Percentiles rank a stretch among this genome's conserved stretches.
Evolutionary conservation across 2,329 filamentous ascomycete genomes (phyloP).

Genomic region (Colletotrichum kahawae): DNA sequence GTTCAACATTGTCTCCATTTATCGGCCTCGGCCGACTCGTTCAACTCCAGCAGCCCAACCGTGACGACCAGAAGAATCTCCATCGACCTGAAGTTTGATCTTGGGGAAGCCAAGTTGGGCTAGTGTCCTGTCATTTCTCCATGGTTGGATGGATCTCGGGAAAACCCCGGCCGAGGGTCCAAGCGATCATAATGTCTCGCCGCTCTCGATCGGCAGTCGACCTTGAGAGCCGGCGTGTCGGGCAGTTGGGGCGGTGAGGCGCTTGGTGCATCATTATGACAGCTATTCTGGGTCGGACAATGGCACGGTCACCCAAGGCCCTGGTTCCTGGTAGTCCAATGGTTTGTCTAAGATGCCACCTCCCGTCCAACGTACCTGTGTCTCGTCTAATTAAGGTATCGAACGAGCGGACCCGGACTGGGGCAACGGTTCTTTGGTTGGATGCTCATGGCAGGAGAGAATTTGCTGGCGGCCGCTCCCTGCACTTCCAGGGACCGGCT

Average conservation of each 20-base stretch:
- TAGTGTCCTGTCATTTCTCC: not conserved
- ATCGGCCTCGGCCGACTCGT: not conserved
- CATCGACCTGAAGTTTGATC: not conserved
- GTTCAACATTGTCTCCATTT: not conserved
- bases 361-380: not conserved
- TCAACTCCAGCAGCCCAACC: not conserved
- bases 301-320: not conserved
- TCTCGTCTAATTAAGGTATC: not conserved
- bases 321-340: slow-evolving; percentile 8
- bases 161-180: not conserved
- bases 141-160: not conserved
- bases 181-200: not conserved
- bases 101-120: not conserved
- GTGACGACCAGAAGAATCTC: not conserved
- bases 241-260: not conserved
- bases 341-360: not conserved
- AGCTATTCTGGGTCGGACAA: not conserved
- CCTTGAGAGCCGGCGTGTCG: not conserved
- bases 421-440: not conserved
- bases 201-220: not conserved
- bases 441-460: not conserved
- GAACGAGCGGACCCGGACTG: not conserved
- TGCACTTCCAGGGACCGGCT: not conserved
- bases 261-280: not conserved
- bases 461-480: not conserved